Conservation (phyloP, 352 stramenopile species). For the Phytophthora multivora region DNA sequence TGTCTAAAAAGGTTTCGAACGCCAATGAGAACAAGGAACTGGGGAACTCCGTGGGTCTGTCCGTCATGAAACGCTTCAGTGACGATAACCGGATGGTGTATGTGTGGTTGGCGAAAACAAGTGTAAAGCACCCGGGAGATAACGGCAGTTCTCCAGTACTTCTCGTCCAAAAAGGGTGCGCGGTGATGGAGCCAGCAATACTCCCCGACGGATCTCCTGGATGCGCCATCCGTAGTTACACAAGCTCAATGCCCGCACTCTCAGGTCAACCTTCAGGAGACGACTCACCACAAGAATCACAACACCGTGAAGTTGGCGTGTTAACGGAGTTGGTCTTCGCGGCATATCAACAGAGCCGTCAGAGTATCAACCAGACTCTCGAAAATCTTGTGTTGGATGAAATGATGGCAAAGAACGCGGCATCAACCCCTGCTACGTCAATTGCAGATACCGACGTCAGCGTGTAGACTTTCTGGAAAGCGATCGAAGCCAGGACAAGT, state of each 20-base stretch:
- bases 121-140: conserved; percentile 3
- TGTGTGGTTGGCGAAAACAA: conserved; percentile 20
- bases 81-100: conserved; percentile 18
- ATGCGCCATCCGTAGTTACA: conserved; percentile 30
- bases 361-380: conserved; percentile 36
- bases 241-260: conserved; percentile 30
- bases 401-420: conserved; percentile 29
- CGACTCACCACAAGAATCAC: conserved; percentile 12
- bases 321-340: conserved; percentile 40
- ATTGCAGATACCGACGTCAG: conserved; percentile 14
- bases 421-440: conserved; percentile 4
- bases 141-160: conserved; percentile 10
- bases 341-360: conserved; percentile 31
- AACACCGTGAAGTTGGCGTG: conserved; percentile 35
- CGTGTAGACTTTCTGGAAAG: background rate
- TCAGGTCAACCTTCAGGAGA: conserved; percentile 6
- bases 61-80: conserved; percentile 33
- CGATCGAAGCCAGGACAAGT: background rate
- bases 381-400: conserved; percentile 45
- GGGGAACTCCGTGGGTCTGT: conserved; percentile 1
- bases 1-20: conserved; percentile 11
- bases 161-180: conserved; percentile 34
- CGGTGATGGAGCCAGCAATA: conserved; percentile 8
- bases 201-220: conserved; percentile 33
- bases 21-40: conserved; percentile 12